Conservation (phyloP, 352 stramenopile species). For the Pseudoperonospora humuli region DNA sequence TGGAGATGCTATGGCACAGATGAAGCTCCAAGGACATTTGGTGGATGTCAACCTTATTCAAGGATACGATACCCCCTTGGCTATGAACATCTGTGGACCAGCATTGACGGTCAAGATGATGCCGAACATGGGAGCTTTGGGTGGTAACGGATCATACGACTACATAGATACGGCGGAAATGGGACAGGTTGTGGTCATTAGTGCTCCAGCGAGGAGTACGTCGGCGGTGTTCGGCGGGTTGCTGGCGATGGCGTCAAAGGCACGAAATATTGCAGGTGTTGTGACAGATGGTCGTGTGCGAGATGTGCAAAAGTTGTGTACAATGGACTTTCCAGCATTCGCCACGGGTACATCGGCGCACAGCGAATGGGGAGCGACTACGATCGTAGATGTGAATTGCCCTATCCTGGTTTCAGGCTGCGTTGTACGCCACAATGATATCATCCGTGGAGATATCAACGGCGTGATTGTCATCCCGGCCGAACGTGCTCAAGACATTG, state of each 20-base stretch:
- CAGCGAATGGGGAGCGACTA: slow-evolving; percentile 44
- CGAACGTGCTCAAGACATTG: slow-evolving; percentile 63
- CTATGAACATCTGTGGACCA: slow-evolving; percentile 76
- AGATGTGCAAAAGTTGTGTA: slow-evolving; percentile 63
- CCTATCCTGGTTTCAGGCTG: slow-evolving; percentile 64
- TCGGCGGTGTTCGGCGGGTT: slow-evolving; percentile 66
- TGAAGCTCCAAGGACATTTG: slow-evolving; percentile 75
- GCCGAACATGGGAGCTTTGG: slow-evolving; percentile 39
- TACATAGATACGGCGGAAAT: slow-evolving; percentile 75
- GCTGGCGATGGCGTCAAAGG: slow-evolving; percentile 61
- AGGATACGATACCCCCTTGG: slow-evolving; percentile 59
- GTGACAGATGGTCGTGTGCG: slow-evolving; percentile 72
- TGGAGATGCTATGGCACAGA: slow-evolving; percentile 67
- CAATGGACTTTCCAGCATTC: slow-evolving; percentile 68
- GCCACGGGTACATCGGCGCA: slow-evolving; percentile 64
- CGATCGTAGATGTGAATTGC: slow-evolving; percentile 59
- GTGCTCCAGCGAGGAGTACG: slow-evolving; percentile 41
- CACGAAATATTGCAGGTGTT: slow-evolving; percentile 47
- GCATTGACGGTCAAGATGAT: slow-evolving; percentile 76
- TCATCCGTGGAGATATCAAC: slow-evolving; percentile 79
- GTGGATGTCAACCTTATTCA: slow-evolving; percentile 67
- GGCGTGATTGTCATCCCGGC: slow-evolving; percentile 70
- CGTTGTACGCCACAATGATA: slow-evolving; percentile 70
- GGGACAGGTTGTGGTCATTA: slow-evolving; percentile 76
- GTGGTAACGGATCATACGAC: slow-evolving; percentile 33